Percentiles rank a stretch among this genome's conserved stretches.
These are phyloP conservation scores for Acanthamoeba healyi DNA, from an alignment of 208 protist genomes.

Conservation along the genomic window DNA sequence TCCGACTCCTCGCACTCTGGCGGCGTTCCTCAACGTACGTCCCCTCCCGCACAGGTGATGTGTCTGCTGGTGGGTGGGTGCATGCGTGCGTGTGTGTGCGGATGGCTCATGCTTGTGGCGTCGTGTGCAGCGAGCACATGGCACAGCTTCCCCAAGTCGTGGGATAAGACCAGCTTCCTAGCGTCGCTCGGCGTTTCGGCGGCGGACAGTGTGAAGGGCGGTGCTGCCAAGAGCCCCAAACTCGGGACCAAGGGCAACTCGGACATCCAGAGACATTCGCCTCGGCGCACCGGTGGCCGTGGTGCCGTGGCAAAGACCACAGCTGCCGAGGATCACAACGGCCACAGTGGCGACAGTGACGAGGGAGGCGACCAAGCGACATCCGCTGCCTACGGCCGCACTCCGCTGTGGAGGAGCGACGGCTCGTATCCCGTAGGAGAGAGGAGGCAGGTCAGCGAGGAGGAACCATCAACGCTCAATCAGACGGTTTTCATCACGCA, in stretches of 20 bases:
- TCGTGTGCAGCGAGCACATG: neutral
- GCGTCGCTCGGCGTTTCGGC: neutral
- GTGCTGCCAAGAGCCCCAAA: too few relatives aligned
- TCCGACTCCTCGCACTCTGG: neutral
- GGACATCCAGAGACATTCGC: neutral
- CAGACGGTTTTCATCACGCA: neutral
- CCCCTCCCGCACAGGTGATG: neutral
- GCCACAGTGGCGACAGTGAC: neutral
- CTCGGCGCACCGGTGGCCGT: neutral
- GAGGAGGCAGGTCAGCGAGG: neutral
- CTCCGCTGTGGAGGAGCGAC: constrained; percentile 11
- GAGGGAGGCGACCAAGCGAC: neutral
- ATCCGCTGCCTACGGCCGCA: constrained; percentile 5
- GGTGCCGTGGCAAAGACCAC: neutral
- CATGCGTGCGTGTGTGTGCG: too few relatives aligned
- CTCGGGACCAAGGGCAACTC: neutral
- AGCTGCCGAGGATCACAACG: neutral
- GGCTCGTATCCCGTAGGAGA: neutral
- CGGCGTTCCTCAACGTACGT: neutral
- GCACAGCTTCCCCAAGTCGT: constrained; percentile 66
- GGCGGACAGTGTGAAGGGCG: too few relatives aligned
- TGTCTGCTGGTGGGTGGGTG: too few relatives aligned
- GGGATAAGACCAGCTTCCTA: constrained; percentile 24
- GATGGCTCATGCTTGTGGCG: neutral
- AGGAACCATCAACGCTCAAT: neutral